phyloP scores from a whole-genome alignment of 2,329 filamentous ascomycete genomes.

The Hymenoscyphus fraxineus region DNA sequence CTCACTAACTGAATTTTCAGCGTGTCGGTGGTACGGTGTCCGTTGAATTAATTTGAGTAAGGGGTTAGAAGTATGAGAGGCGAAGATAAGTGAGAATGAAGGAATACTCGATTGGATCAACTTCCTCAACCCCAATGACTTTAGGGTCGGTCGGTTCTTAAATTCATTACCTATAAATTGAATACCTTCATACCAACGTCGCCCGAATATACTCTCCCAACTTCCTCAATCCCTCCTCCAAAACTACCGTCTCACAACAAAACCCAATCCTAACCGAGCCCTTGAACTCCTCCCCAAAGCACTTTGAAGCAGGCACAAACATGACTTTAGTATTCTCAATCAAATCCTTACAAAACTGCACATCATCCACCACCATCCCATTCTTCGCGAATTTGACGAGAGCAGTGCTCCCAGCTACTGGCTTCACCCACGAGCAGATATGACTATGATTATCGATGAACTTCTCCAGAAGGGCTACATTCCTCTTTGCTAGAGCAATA shows the following conservation, averaged over 20 bases:
- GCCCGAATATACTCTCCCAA: conserved; percentile 29
- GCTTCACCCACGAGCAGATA: conserved; percentile 67
- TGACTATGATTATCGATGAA: conserved; percentile 64
- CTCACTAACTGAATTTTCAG: not conserved
- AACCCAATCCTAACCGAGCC: conserved; percentile 78
- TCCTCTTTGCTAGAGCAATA: conserved; percentile 62
- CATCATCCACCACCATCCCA: conserved; percentile 62
- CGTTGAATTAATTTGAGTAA: not conserved
- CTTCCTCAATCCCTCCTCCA: conserved; percentile 59
- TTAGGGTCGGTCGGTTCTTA: not conserved
- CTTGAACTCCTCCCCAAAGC: conserved; percentile 70
- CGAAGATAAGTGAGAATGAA: not conserved
- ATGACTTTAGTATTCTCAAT: conserved; percentile 67
- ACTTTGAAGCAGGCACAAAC: conserved; percentile 68
- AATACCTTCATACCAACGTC: conserved; percentile 11
- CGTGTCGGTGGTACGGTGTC: not conserved
- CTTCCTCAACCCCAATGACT: not conserved
- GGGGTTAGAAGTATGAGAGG: not conserved
- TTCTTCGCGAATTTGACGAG: conserved; percentile 66
- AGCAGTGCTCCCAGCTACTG: conserved; percentile 74
- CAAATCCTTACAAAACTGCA: conserved; percentile 66
- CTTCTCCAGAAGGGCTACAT: conserved; percentile 60
- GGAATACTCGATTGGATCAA: not conserved
- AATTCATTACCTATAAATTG: not conserved
- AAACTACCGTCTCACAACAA: conserved; percentile 65